Evolutionary conservation across 805 yeast species (phyloP).

Genomic region (Metschnikowia dekortorum): DNA sequence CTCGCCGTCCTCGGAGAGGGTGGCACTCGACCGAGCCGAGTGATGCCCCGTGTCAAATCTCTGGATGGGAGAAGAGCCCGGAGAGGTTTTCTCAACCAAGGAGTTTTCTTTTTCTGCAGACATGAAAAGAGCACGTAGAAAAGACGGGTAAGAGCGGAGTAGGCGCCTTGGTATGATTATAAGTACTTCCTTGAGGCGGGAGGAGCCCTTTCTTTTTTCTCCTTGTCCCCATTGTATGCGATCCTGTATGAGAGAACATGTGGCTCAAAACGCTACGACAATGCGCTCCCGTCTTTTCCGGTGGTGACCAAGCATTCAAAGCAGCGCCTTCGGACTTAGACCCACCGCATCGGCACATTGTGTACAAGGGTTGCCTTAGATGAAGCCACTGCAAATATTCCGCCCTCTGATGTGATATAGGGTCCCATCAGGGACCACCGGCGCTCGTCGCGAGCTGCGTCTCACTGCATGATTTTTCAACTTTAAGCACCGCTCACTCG

Average conservation of each 20-base stretch:
- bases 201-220: background rate
- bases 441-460: background rate
- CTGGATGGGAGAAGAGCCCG: background rate
- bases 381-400: too few relatives aligned
- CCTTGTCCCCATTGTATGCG: background rate
- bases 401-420: too few relatives aligned
- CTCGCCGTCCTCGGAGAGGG: background rate
- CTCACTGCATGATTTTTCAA: background rate
- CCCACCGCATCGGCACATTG: too few relatives aligned
- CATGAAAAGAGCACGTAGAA: background rate
- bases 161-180: background rate
- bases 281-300: background rate
- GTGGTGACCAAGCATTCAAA: background rate
- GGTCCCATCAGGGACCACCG: background rate
- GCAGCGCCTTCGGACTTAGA: too few relatives aligned
- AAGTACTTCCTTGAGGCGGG: background rate
- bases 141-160: too few relatives aligned
- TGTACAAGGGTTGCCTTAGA: too few relatives aligned
- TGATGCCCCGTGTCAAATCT: background rate
- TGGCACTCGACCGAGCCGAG: background rate
- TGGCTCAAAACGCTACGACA: conserved; percentile 1
- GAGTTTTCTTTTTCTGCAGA: background rate
- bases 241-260: background rate
- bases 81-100: background rate
- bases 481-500: background rate